Conservation (phyloP, 176 grass and related monocot species). For the Zea mays region Zm-B73-REFERENCE-NAM-5.0 NC_050101.1:171343001-171343500, state of each 20-base stretch:
- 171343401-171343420: neutral
- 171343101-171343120: slow-evolving; percentile 37
- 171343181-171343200: slow-evolving; percentile 42
- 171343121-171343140: slow-evolving; percentile 65
- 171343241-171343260: neutral
- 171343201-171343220: slow-evolving; percentile 48
- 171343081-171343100: neutral
- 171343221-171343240: slow-evolving; percentile 28
- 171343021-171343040: neutral
- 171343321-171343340: neutral
- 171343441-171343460: neutral
- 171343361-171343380: neutral
- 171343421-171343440: neutral
- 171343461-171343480: no score
- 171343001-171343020: neutral
- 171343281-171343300: neutral
- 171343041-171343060: neutral
- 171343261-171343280: neutral
- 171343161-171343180: slow-evolving; percentile 28
- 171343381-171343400: neutral
- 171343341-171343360: neutral
- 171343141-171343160: slow-evolving; percentile 49
- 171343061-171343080: neutral
- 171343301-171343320: neutral
- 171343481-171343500: no score